Evolutionary conservation across 1,284 basidiomycete genomes (phyloP).

Genomic region (Volvariella surrecta): DNA sequence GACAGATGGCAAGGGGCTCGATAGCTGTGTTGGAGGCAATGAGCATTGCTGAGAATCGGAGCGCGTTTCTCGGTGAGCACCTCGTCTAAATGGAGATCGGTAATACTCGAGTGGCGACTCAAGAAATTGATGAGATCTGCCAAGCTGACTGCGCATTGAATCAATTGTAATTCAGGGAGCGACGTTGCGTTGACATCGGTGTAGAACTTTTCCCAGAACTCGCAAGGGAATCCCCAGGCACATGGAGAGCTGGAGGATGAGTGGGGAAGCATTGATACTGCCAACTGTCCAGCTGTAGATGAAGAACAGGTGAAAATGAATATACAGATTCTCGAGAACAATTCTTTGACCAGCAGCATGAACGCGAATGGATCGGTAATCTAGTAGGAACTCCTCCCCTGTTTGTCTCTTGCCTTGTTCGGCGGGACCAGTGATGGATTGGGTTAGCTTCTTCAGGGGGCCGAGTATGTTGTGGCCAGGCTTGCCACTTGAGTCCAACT

Average conservation of each 20-base stretch:
- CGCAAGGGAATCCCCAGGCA: neutral
- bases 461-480: too few species aligned
- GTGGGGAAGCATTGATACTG: neutral
- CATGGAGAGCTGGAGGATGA: neutral
- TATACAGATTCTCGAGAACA: neutral
- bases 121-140: conserved; percentile 8
- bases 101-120: conserved; percentile 8
- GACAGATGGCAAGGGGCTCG: neutral
- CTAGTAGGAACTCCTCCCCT: too few species aligned
- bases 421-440: too few species aligned
- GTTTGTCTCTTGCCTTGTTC: too few species aligned
- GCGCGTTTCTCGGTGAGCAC: conserved; percentile 2
- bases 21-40: neutral
- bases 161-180: conserved; percentile 7
- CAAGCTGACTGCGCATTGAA: conserved; percentile 4
- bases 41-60: neutral
- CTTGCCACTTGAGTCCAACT: too few species aligned
- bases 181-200: conserved; percentile 7
- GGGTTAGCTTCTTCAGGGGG: too few species aligned
- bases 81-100: conserved; percentile 6
- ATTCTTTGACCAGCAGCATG: neutral
- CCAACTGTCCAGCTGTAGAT: neutral
- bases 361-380: neutral
- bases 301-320: neutral
- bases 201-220: conserved; percentile 3